Evolutionary conservation across 495 filamentous ascomycete genomes (phyloP), one percentile per base, ranked within the genome.

Genomic region (Pseudomonodictys pantanalensis): DNA sequence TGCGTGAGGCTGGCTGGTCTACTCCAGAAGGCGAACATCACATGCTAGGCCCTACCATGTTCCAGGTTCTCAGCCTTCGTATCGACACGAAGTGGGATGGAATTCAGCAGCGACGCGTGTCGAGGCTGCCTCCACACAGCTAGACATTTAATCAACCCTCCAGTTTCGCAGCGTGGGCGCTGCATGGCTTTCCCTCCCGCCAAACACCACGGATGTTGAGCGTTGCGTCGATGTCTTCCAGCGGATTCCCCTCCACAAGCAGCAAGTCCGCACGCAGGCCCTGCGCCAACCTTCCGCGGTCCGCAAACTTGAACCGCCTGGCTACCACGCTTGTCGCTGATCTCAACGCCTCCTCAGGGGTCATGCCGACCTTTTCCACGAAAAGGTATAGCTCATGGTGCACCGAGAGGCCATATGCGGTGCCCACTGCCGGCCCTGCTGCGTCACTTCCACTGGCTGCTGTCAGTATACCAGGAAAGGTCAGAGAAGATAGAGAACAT

Each of bases 331-430:
- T 60, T 1, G 71, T 72, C 10, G 71, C 71, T 10, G 69, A 63
- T 2, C 51, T 57, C 2, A 73, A 55, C 3, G 68, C 71, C 29
- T 75, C 71, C 10, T 53, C 43, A 2, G 69, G 68, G 15, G 71
- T 64, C 58, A 75, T 68, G 9, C 70, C 72, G 15, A 55, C 62
- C 45, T 69, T 52, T 17, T 69, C 54, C 15, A 75, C 71, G 33
- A 75, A 64, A 10, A 75, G 45, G 29, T 63, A 46, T 4, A 75
- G 58, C 52, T 73, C 72, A 12, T 72, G 71, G 52, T 73, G 69
- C n/a, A 69, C 30, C 1, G 66, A 59, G 11, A 70, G 57, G n/a
- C 72, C 71, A 47, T 50, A 74, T 3, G 69, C 72, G 0, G 70
- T 73, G 2, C 70, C 72, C 17, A 71, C 42, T 10, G 70, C 70